Percentiles rank a stretch among this genome's conserved stretches.
phyloP scores from a whole-genome alignment of 331 rosid genomes.

The Malus hybrid region DNA sequence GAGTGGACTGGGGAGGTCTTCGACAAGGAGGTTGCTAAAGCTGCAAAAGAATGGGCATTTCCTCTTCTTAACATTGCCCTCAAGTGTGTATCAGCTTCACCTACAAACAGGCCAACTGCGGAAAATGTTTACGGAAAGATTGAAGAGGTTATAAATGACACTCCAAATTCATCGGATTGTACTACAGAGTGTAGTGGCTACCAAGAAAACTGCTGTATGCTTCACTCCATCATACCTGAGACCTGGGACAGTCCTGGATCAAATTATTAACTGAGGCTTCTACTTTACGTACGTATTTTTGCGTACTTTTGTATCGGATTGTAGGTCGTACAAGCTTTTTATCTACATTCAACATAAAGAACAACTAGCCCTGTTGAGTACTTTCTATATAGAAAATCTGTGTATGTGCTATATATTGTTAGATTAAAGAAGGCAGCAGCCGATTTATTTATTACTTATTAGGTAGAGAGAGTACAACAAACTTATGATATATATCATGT shows the following conservation, averaged over 20 bases:
- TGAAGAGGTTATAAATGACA: slow-evolving; percentile 32
- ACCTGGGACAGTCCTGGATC: slow-evolving; percentile 38
- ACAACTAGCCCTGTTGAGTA: neutral
- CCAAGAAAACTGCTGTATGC: slow-evolving; percentile 9
- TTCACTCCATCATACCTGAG: slow-evolving; percentile 27
- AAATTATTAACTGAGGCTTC: slow-evolving; percentile 16
- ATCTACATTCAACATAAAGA: neutral
- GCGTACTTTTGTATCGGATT: neutral
- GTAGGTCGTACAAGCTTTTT: slow-evolving; percentile 3
- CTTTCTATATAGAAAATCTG: neutral
- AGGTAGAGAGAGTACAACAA: neutral
- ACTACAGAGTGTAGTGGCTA: neutral
- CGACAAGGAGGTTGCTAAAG: slow-evolving; percentile 45
- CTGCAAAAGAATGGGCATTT: slow-evolving; percentile 51
- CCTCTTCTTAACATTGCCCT: slow-evolving; percentile 54
- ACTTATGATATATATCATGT: neutral
- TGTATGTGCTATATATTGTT: neutral
- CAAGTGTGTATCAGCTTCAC: slow-evolving; percentile 43
- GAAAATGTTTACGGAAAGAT: slow-evolving; percentile 46
- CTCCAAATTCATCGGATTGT: slow-evolving; percentile 8
- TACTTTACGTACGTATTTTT: neutral
- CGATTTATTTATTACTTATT: neutral
- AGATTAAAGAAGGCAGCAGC: neutral
- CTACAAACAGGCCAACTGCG: slow-evolving; percentile 43
- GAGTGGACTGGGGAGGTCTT: slow-evolving; percentile 90